Conservation (phyloP, 768 basidiomycete species). For the Russula sp. region DNA sequence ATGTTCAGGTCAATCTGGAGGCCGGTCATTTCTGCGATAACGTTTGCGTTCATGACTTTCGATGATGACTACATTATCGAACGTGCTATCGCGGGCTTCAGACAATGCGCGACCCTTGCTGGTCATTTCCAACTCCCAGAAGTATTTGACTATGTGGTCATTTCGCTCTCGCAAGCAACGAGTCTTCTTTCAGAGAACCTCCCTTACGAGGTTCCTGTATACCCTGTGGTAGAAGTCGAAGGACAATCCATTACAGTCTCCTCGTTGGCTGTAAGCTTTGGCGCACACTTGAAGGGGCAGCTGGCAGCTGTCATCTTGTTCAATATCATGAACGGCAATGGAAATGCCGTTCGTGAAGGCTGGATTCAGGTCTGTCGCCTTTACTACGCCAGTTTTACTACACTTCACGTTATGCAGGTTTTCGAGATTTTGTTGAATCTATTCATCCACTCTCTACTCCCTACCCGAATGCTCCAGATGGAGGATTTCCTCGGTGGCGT, state of each 20-base stretch:
- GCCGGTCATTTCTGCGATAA: slow-evolving; percentile 87
- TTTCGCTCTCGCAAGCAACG: slow-evolving; percentile 88
- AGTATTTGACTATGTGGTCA: slow-evolving; percentile 94
- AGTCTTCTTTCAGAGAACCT: slow-evolving; percentile 72
- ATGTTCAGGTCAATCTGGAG: slow-evolving; percentile 97
- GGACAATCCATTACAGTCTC: slow-evolving; percentile 87
- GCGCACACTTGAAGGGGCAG: slow-evolving; percentile 91
- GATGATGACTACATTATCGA: slow-evolving; percentile 97
- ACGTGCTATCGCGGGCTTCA: slow-evolving; percentile 90
- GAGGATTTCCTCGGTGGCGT: slow-evolving; percentile 97
- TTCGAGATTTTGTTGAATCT: slow-evolving; percentile 98
- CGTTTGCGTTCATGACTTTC: slow-evolving; percentile 92
- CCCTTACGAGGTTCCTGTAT: slow-evolving; percentile 67
- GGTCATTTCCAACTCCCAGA: slow-evolving; percentile 84
- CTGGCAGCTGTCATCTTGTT: slow-evolving; percentile 95
- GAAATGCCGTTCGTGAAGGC: slow-evolving; percentile 86
- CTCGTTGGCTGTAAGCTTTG: slow-evolving; percentile 86
- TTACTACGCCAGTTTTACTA: slow-evolving; percentile 1
- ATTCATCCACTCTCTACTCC: slow-evolving; percentile 89
- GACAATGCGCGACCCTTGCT: slow-evolving; percentile 92
- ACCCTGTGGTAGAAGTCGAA: slow-evolving; percentile 86
- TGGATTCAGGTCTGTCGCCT: slow-evolving; percentile 70
- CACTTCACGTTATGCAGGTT: slow-evolving; percentile 44
- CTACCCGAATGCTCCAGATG: slow-evolving; percentile 89
- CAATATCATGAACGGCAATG: slow-evolving; percentile 95